A percentile compares a stretch with the other conserved stretches of the same genome.
Conservation (phyloP, 441 rosid genomes). For the Corymbia citriodora region DNA sequence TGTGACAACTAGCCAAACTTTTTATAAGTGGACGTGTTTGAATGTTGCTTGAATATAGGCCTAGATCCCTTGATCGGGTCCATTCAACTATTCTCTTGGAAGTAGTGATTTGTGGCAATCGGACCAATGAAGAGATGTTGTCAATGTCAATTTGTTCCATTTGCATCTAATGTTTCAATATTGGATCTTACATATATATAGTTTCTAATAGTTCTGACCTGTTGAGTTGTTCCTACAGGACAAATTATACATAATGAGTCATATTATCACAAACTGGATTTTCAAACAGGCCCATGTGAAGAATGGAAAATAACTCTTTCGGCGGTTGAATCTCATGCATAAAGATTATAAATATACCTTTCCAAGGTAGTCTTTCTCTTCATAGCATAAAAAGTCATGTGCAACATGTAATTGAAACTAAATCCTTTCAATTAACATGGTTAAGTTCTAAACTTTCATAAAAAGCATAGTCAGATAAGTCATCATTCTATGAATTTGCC, state of each 20-base stretch:
- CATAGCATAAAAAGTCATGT: background rate
- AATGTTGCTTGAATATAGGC: background rate
- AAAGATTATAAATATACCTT: background rate
- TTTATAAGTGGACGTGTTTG: background rate
- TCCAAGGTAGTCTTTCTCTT: background rate
- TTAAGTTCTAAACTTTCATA: background rate
- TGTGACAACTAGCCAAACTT: background rate
- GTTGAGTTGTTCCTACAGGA: background rate
- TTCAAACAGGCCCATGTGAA: background rate
- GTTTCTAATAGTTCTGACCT: background rate
- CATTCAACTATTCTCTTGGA: background rate
- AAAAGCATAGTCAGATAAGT: background rate
- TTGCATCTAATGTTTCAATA: background rate
- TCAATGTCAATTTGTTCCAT: background rate
- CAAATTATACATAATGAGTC: background rate
- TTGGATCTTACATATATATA: background rate
- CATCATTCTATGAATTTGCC: background rate
- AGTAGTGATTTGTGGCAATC: background rate
- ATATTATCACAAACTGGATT: background rate
- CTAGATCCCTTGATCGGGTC: background rate
- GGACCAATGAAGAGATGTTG: background rate
- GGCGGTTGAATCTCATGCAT: too few species aligned
- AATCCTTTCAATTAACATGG: background rate
- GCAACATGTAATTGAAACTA: background rate
- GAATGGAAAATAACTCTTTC: too few species aligned